Percentiles rank a stretch among this genome's conserved stretches.
phyloP scores from a whole-genome alignment of 2,329 filamentous ascomycete species.

The Talaromyces pinophilus region DNA sequence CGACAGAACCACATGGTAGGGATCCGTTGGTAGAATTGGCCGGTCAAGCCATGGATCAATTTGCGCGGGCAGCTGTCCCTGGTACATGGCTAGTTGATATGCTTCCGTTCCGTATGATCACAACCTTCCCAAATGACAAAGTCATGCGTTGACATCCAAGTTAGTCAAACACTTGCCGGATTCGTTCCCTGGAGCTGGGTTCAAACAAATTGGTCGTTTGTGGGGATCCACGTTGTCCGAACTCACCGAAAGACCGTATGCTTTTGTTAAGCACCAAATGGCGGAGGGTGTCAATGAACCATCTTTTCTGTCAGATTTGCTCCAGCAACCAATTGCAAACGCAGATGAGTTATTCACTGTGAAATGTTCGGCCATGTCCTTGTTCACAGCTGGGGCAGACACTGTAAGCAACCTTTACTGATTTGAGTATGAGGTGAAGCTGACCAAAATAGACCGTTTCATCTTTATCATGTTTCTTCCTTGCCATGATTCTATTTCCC shows the following conservation, averaged over 20 bases:
- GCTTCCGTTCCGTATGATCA: constrained; percentile 43
- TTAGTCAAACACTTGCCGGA: constrained; percentile 45
- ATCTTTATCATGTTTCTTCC: constrained; percentile 47
- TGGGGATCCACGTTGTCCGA: constrained; percentile 38
- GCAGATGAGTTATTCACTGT: constrained; percentile 36
- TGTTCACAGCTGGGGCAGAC: constrained; percentile 49
- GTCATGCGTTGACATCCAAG: not conserved
- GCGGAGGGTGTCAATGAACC: constrained; percentile 31
- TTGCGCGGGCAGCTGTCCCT: constrained; percentile 44
- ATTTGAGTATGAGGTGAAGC: not conserved
- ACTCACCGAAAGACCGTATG: constrained; percentile 45
- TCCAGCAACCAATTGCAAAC: constrained; percentile 37
- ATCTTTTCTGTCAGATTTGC: constrained; percentile 43
- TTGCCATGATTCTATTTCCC: constrained; percentile 56
- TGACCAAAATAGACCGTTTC: constrained; percentile 42
- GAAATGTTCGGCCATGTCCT: constrained; percentile 47
- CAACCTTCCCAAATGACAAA: not conserved
- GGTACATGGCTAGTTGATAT: constrained; percentile 52
- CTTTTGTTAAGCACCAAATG: constrained; percentile 46
- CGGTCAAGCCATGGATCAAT: constrained; percentile 43
- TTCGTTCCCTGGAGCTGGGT: constrained; percentile 50
- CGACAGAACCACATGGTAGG: constrained; percentile 37
- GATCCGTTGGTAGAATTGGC: constrained; percentile 51
- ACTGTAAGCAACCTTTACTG: constrained; percentile 33
- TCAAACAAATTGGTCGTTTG: constrained; percentile 45